Evolutionary conservation across 2,329 filamentous ascomycete genomes (phyloP).

Genomic region (Madurella mycetomatis): DNA sequence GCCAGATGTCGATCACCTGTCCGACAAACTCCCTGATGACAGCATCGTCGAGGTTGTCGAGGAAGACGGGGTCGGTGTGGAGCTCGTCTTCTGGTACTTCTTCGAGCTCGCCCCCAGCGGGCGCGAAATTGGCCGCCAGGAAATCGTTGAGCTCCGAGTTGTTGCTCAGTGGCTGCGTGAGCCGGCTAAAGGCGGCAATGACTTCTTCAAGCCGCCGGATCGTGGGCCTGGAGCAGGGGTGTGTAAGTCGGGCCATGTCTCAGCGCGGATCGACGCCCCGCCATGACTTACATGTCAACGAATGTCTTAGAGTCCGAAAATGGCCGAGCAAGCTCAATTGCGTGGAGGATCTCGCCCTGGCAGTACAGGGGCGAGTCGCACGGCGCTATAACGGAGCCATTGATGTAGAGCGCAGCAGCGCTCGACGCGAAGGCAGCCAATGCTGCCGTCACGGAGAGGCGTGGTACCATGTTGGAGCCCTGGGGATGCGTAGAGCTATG

Average conservation of each 20-base stretch:
- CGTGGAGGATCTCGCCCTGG: slow-evolving; percentile 57
- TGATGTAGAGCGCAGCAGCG: slow-evolving; percentile 49
- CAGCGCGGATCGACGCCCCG: not conserved
- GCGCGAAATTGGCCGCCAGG: slow-evolving; percentile 57
- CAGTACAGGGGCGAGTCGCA: slow-evolving; percentile 67
- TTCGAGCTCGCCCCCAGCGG: slow-evolving; percentile 59
- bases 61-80: slow-evolving; percentile 53
- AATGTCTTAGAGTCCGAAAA: slow-evolving; percentile 68
- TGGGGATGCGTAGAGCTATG: not conserved
- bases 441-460: slow-evolving; percentile 23
- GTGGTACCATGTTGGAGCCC: slow-evolving; percentile 9
- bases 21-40: slow-evolving; percentile 57
- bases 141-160: slow-evolving; percentile 59
- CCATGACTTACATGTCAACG: slow-evolving; percentile 56
- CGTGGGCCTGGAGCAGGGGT: slow-evolving; percentile 46
- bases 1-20: slow-evolving; percentile 67
- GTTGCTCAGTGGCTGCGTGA: slow-evolving; percentile 58
- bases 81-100: slow-evolving; percentile 49
- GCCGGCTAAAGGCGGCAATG: slow-evolving; percentile 54
- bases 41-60: slow-evolving; percentile 52
- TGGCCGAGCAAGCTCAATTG: slow-evolving; percentile 59
- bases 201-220: slow-evolving; percentile 56
- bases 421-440: slow-evolving; percentile 28
- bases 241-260: slow-evolving; percentile 20
- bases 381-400: slow-evolving; percentile 57